Percentiles rank a stretch among this genome's conserved stretches.
Evolutionary conservation across 2,329 filamentous ascomycete species (phyloP).

Genomic region (Hirsutella minnesotensis): DNA sequence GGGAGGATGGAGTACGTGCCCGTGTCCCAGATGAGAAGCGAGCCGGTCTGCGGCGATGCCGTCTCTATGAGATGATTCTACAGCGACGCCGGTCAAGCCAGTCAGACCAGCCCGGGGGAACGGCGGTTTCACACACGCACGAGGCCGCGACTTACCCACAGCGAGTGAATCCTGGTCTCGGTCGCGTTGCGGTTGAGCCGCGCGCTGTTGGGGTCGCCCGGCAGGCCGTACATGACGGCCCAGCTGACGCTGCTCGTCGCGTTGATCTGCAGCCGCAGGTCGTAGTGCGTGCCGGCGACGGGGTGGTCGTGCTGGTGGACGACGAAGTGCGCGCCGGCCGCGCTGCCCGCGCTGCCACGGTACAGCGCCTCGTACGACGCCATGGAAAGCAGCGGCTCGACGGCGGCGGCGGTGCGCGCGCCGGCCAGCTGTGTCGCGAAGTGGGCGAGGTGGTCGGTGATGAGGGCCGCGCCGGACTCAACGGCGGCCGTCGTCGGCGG

Average conservation of each 20-base stretch:
- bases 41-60: slow-evolving; percentile 40
- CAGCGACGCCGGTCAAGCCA: too few species aligned
- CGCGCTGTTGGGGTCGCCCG: slow-evolving; percentile 43
- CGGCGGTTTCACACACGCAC: too few species aligned
- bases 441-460: slow-evolving; percentile 26
- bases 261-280: slow-evolving; percentile 59
- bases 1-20: slow-evolving; percentile 45
- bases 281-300: slow-evolving; percentile 55
- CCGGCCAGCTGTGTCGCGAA: slow-evolving; percentile 22
- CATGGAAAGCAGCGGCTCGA: slow-evolving; percentile 21
- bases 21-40: slow-evolving; percentile 51
- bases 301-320: slow-evolving; percentile 66
- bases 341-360: slow-evolving; percentile 15
- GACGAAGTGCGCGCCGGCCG: slow-evolving; percentile 45
- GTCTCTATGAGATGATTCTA: slow-evolving; percentile 52
- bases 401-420: slow-evolving; percentile 10
- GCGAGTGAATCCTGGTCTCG: slow-evolving; percentile 48
- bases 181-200: slow-evolving; percentile 46
- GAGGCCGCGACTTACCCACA: slow-evolving; percentile 47
- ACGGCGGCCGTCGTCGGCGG: slow-evolving; percentile 22
- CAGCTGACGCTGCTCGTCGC: slow-evolving; percentile 52
- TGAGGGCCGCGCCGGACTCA: slow-evolving; percentile 24
- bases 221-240: slow-evolving; percentile 52
- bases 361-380: slow-evolving; percentile 25
- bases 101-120: too few species aligned